Percentiles rank a stretch among this genome's conserved stretches.
phyloP scores from a whole-genome alignment of 768 basidiomycete genomes.

The Rickenella mellea region DNA sequence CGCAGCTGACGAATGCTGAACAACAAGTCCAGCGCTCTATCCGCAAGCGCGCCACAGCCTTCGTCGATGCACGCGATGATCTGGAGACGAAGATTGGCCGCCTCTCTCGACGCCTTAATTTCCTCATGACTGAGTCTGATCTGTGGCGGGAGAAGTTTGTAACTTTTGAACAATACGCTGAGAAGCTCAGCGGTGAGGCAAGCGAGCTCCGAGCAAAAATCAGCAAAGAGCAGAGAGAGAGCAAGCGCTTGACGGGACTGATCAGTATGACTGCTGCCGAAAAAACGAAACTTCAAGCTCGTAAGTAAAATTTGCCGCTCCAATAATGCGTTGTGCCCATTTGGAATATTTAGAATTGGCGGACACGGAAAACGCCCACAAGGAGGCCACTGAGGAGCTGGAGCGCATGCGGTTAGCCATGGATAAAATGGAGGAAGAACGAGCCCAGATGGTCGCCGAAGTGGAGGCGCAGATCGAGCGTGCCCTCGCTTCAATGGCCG shows the following conservation, averaged over 20 bases:
- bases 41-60: constrained; percentile 87
- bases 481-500: constrained; percentile 67
- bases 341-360: constrained; percentile 46
- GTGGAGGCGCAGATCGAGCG: constrained; percentile 87
- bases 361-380: constrained; percentile 76
- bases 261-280: constrained; percentile 71
- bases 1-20: constrained; percentile 70
- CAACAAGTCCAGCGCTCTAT: constrained; percentile 82
- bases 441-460: constrained; percentile 86
- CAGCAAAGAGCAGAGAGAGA: constrained; percentile 85
- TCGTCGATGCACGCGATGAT: constrained; percentile 89
- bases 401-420: constrained; percentile 76
- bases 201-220: constrained; percentile 79
- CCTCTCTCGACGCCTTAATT: constrained; percentile 75
- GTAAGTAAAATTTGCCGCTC: constrained; percentile 41
- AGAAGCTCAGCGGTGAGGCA: constrained; percentile 81
- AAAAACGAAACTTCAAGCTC: constrained; percentile 67
- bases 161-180: constrained; percentile 89
- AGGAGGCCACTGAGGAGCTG: constrained; percentile 72
- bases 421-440: constrained; percentile 83
- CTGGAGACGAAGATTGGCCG: constrained; percentile 91
- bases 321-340: background rate
- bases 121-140: constrained; percentile 85
- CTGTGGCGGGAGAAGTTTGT: constrained; percentile 92
- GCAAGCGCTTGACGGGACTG: constrained; percentile 72